Base-by-base conservation (phyloP, 306 rosid species). In the Prunus mira region DNA sequence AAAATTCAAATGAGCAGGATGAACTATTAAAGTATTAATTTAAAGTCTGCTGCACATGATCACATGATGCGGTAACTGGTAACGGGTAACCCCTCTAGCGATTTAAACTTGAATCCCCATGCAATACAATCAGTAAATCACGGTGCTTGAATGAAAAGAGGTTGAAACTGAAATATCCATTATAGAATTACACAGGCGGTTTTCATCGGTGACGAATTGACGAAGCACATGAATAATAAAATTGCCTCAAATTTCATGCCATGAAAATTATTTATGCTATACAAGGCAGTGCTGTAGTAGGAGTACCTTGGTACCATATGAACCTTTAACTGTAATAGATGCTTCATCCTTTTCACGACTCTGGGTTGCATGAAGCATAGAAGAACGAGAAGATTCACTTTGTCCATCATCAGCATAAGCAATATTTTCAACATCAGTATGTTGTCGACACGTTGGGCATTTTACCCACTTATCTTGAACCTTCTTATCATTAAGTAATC, bases 361-460 rank as follows among this genome's bases (percentile, higher is more conserved):
- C 76, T 88, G 84, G 65, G 60, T 64, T 77, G 80, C 71, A 46
- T 73, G 83, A 66, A 64, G 82, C 77, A 78, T 69, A 67, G 89
- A 78, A 38, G 91, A 78, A 80, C 72, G 57, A 82, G 81, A 79
- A 78, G 85, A 71, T 81, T 86, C 88, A 27, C 80, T 84, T 77
- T 84, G 83, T 51, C 81, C 71, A 81, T 95, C 97, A 88, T 86
- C 93, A 60, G 92, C 97, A 85, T 85, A 92, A 27, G 97, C 97
- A 82, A 92, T 95, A 87, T 89, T 90, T 51, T 87, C 92, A 82
- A 89, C 87, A 83, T 92, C 93, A 3, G 93, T 90, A 78, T 83
- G 97, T 76, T 92, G 97, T 73, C 97, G 93, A 79, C 98, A 95
- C 72, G 97, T 95, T 51, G 98, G 97, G 84, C 98, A 92, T 88